Evolutionary conservation across 371 early-diverging fungal genomes (phyloP).

Genomic region (Cladochytrium tenue): DNA sequence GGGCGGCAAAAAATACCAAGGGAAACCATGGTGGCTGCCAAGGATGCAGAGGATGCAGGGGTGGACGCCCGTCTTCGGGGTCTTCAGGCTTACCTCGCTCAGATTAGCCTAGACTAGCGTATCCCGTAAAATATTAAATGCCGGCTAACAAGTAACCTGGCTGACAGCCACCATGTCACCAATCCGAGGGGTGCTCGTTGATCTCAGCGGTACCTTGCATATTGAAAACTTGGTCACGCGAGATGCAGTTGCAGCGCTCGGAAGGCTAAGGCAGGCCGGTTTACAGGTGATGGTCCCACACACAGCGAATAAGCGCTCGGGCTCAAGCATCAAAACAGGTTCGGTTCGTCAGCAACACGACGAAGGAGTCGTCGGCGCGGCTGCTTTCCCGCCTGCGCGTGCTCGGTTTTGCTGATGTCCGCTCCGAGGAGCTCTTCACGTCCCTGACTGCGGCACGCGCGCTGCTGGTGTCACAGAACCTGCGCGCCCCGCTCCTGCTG

Average conservation of each 20-base stretch:
- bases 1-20: too few relatives aligned
- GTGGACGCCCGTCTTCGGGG: too few relatives aligned
- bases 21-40: too few relatives aligned
- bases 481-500: conserved; percentile 68
- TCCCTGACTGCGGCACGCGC: conserved; percentile 75
- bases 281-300: conserved; percentile 49
- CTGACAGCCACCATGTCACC: not conserved
- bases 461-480: conserved; percentile 40
- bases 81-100: too few relatives aligned
- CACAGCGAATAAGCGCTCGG: not conserved
- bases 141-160: too few relatives aligned
- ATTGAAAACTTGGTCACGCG: conserved; percentile 71
- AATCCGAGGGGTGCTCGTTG: conserved; percentile 68
- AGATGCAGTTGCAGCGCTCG: conserved; percentile 68
- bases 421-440: conserved; percentile 72
- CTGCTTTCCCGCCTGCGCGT: conserved; percentile 55
- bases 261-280: conserved; percentile 58
- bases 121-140: too few relatives aligned
- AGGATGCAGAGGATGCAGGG: too few relatives aligned
- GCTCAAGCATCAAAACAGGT: conserved; percentile 2
- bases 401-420: conserved; percentile 66
- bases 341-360: conserved; percentile 81
- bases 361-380: conserved; percentile 65
- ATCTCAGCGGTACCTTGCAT: conserved; percentile 77
- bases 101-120: too few relatives aligned